Evolutionary conservation across 1,284 basidiomycete species (phyloP).

Genomic region (Trichosporon coremiiforme): DNA sequence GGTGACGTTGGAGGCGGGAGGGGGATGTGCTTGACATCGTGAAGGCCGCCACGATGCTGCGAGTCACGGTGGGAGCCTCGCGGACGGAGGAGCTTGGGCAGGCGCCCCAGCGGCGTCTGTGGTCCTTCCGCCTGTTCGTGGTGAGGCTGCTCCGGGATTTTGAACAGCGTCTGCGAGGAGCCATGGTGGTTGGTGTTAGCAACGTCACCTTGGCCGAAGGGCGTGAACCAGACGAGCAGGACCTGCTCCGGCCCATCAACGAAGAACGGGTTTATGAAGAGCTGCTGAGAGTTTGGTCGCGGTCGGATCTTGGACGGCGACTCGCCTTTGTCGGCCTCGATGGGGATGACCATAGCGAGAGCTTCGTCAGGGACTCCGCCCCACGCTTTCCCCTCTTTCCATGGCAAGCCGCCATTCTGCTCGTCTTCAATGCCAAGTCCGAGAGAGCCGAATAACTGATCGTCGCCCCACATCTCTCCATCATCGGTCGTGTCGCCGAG

Average conservation of each 20-base stretch:
- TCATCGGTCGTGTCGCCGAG: constrained; percentile 25
- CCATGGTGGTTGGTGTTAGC: constrained; percentile 12
- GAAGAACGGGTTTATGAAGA: constrained; percentile 37
- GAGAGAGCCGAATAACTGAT: constrained; percentile 28
- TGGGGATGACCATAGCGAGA: constrained; percentile 54
- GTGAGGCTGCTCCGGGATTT: constrained; percentile 28
- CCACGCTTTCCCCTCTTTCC: constrained; percentile 53
- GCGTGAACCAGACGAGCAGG: constrained; percentile 54
- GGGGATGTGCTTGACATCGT: constrained; percentile 23
- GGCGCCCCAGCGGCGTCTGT: constrained; percentile 35
- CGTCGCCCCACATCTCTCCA: constrained; percentile 23
- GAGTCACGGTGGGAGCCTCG: constrained; percentile 33
- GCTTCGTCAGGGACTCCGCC: constrained; percentile 53
- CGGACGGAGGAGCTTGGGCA: constrained; percentile 49
- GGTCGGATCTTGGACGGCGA: constrained; percentile 20
- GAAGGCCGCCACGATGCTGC: constrained; percentile 1
- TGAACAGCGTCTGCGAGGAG: constrained; percentile 28
- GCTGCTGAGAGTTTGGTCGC: background rate
- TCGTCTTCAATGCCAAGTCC: constrained; percentile 36
- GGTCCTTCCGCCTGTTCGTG: constrained; percentile 26
- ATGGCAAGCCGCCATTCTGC: constrained; percentile 35
- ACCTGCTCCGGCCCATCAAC: constrained; percentile 40
- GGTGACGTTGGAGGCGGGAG: constrained; percentile 25
- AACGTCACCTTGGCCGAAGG: constrained; percentile 37
- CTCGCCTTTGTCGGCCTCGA: constrained; percentile 31